phyloP scores from a whole-genome alignment of 768 basidiomycete genomes.

The Lyophyllum atratum region DNA sequence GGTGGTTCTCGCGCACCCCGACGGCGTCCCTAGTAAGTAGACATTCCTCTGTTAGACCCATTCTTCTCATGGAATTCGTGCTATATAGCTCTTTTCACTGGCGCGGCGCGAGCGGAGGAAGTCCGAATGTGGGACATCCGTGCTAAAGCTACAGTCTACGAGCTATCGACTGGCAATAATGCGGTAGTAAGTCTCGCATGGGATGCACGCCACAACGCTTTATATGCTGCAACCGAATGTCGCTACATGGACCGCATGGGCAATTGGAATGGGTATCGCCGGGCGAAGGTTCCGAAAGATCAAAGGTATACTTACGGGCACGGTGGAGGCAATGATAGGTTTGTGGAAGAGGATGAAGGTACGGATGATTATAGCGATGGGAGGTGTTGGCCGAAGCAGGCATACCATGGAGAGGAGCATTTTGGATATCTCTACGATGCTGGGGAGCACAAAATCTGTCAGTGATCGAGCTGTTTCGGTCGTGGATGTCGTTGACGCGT shows the following conservation, averaged over 20 bases:
- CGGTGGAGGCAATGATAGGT: not conserved
- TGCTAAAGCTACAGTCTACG: too few relatives aligned
- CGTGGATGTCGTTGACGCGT: not conserved
- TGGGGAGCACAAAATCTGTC: constrained; percentile 26
- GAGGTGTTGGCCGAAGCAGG: constrained; percentile 16
- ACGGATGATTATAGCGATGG: constrained; percentile 13
- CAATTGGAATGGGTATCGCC: constrained; percentile 22
- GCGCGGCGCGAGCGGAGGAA: too few relatives aligned
- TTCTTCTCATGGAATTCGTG: too few relatives aligned
- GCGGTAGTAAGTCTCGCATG: constrained; percentile 28
- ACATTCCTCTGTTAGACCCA: too few relatives aligned
- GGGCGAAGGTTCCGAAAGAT: constrained; percentile 14
- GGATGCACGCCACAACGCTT: constrained; percentile 20
- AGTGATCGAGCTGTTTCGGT: not conserved
- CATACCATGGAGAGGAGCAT: constrained; percentile 12
- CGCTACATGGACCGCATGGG: not conserved
- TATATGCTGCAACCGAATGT: constrained; percentile 34
- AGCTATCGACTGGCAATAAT: too few relatives aligned
- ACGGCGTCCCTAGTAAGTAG: constrained; percentile 30
- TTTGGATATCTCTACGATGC: constrained; percentile 2
- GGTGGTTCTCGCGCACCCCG: constrained; percentile 22
- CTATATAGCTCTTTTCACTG: too few relatives aligned
- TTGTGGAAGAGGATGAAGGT: not conserved
- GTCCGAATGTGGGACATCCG: too few relatives aligned
- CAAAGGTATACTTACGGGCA: not conserved